A percentile compares a stretch with the other conserved stretches of the same genome.
These are phyloP conservation scores for Neurospora cerealis DNA, from an alignment of 495 filamentous ascomycete genomes.

Conservation along the genomic window DNA sequence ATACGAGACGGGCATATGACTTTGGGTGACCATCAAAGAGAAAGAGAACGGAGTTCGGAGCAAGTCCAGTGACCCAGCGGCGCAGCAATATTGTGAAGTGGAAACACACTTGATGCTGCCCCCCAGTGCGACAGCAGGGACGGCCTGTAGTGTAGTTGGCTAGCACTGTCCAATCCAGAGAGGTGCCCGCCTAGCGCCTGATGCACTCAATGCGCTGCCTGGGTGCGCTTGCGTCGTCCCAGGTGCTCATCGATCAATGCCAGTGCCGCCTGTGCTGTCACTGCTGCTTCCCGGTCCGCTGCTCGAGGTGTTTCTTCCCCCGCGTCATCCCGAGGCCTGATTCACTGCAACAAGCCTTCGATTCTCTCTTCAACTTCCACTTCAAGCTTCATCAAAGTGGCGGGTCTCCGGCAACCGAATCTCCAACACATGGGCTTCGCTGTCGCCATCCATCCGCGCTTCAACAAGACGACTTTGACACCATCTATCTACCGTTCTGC, in stretches of 20 bases:
- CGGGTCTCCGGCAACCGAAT: not conserved
- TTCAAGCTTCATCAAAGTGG: not conserved
- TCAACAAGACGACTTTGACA: not conserved
- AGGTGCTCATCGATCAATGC: not conserved
- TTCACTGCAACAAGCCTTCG: not conserved
- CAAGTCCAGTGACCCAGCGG: not conserved
- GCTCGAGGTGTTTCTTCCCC: not conserved
- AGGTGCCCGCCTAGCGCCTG: not conserved
- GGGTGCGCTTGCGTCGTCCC: not conserved
- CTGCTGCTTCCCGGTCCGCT: not conserved
- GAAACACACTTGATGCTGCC: not conserved
- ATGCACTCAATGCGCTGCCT: not conserved
- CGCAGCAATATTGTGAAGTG: not conserved
- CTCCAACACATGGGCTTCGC: not conserved
- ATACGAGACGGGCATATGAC: not conserved
- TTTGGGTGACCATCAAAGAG: not conserved
- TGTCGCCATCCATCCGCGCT: not conserved
- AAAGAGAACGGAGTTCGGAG: not conserved
- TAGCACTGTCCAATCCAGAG: not conserved
- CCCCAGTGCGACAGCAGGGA: not conserved
- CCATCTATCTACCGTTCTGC: not conserved
- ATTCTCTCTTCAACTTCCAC: not conserved
- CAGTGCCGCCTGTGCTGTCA: not conserved
- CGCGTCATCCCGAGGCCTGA: not conserved
- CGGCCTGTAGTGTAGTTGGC: not conserved